Evolutionary conservation across 768 basidiomycete species (phyloP).

Genomic region (Suillus fuscotomentosus): DNA sequence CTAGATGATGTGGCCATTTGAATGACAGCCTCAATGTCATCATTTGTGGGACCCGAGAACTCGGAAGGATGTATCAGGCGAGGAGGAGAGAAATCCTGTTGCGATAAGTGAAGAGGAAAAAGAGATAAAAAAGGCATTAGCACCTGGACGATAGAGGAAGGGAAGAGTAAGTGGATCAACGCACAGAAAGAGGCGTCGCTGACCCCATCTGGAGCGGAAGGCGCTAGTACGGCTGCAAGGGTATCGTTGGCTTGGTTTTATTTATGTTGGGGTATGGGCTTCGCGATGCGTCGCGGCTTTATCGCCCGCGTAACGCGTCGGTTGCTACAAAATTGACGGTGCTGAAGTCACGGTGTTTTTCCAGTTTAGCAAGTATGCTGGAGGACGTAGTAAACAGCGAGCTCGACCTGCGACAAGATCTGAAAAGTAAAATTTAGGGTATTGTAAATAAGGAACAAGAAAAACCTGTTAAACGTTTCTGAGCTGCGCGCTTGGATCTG

Average conservation of each 20-base stretch:
- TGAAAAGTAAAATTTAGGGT: background rate
- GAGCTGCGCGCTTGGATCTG: slow-evolving; percentile 6
- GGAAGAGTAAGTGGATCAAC: slow-evolving; percentile 8
- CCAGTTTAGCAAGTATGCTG: background rate
- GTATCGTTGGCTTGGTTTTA: background rate
- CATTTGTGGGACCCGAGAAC: slow-evolving; percentile 52
- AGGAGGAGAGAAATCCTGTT: slow-evolving; percentile 13
- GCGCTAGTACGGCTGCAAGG: slow-evolving; percentile 7
- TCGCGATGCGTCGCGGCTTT: background rate
- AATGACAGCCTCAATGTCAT: slow-evolving; percentile 91
- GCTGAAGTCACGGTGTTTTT: background rate
- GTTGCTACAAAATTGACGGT: background rate
- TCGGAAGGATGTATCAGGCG: slow-evolving; percentile 7
- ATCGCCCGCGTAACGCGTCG: slow-evolving; percentile 1
- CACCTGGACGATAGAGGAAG: background rate
- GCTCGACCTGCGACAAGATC: slow-evolving; percentile 9
- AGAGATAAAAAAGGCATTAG: background rate
- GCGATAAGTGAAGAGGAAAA: background rate
- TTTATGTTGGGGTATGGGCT: slow-evolving; percentile 12
- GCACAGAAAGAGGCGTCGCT: slow-evolving; percentile 1
- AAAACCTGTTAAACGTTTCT: background rate
- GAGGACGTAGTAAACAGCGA: slow-evolving; percentile 1
- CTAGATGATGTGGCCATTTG: slow-evolving; percentile 81
- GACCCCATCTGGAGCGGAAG: slow-evolving; percentile 17
- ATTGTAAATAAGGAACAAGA: slow-evolving; percentile 1